Base-by-base conservation (phyloP, 2,329 filamentous ascomycete genomes). In the Hymenoscyphus albidus region DNA sequence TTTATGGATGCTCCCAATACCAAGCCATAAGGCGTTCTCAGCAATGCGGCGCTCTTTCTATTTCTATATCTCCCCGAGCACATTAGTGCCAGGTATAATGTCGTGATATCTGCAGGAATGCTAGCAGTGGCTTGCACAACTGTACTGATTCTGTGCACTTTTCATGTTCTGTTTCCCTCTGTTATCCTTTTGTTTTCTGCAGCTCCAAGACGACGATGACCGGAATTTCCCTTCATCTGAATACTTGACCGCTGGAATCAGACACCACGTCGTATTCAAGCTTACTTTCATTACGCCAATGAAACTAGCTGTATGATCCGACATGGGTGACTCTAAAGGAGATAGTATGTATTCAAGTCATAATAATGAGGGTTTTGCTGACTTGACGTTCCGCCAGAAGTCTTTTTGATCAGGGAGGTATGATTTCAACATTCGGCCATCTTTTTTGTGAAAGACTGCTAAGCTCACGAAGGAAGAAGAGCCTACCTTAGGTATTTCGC, bases 331-430 rank as follows among this genome's bases (percentile, higher is more conserved):
- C 48, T 27, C 48, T 9, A 54, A 54, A 54, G 48, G 22, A 54
- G 48, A 54, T 22, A 54, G 48, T 54, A 54, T 54, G 48, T 54
- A 10, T 27, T 54, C 13, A 22, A 54, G 13, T 54, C 48, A 27
- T 54, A 27, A 12, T 2, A 12, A 13, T 35, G n/a, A 7, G 1
- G 22, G 2, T 12, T 54, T 54, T 54, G 48, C 48, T 54, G 18
- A 54, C 48, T 14, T 54, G 18, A 54, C 22, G 48, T 27, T 54
- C 2, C 22, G 13, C 18, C 13, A 54, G 48, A 54, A 18, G 48
- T 54, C 13, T 54, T 54, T 54, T 54, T 54, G 18, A 54, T 54
- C 13, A 54, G 48, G 22, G 48, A 54, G 48, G 48, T 54, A 54
- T 27, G 48, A 3, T 27, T 27, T 13, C 13, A 12, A 12, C 4